Evolutionary conservation across 2,329 filamentous ascomycete species (phyloP), one percentile per base, ranked within the genome.

Genomic region (Fusarium heterosporum): DNA sequence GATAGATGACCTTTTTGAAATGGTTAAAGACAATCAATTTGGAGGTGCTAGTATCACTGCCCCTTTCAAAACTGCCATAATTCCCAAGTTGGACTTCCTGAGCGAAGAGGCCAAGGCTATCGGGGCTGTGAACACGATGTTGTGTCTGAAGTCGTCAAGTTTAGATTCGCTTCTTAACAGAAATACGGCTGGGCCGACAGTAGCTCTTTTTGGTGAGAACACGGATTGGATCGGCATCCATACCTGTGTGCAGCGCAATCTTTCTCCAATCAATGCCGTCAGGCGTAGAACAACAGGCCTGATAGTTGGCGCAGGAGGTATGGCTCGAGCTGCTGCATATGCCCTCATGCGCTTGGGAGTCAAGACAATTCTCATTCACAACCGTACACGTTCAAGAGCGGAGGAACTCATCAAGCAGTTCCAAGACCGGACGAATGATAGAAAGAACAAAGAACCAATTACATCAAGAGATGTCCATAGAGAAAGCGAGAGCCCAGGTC

Each of bases 161-260:
- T 26, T 53, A 17, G 34, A 41, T 5, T 54, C 57, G 0, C n/a
- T 61, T 8, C 32, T 61, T 0, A 3, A 53, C 1, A 60, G 55
- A 4, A 61, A 53, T 3, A 22, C 8, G 0, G 12, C 28, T 6
- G 40, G 46, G 0, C 40, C 34, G 4, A 61, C 40, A 6, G 16
- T 51, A 9, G 46, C 57, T 1, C 57, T 61, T 0, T 61, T 61
- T 2, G 57, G 57, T 2, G 57, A 53, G 0, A 61, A 61, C 0
- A 61, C 57, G 1, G 57, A 61, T 16, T 61, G 57, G 55, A 61
- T 61, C 0, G 57, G 57, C 0, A 60, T 61, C 4, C 46, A 52
- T 17, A 60, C 45, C 0, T 61, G 57, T 12, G 39, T 61, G 1
- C 57, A 61, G 4, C 13, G 57, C 1, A 61, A 61, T 3, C 7